phyloP scores from a whole-genome alignment of 192 early-diverging fungal species.

The Mortierella alpina region DNA sequence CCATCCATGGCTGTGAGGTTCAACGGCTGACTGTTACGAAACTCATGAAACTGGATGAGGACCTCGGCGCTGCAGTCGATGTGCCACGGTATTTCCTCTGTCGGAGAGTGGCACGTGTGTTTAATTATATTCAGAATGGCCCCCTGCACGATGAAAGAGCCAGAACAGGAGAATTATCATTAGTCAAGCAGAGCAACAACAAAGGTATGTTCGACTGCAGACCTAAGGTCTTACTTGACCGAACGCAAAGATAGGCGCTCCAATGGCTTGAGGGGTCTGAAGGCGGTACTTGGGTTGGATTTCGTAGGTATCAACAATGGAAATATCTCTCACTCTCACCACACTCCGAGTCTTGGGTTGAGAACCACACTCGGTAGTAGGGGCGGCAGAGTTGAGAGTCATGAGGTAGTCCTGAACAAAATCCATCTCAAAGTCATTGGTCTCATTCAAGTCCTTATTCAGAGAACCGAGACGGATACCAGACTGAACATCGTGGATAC shows the following conservation, averaged over 20 bases:
- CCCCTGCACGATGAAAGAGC: background rate
- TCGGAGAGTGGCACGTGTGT: too few relatives aligned
- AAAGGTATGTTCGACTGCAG: too few relatives aligned
- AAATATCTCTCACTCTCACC: conserved; percentile 1
- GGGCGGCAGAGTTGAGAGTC: background rate
- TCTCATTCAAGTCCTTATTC: background rate
- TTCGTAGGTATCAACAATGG: background rate
- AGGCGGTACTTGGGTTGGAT: conserved; percentile 11
- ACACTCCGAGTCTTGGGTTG: background rate
- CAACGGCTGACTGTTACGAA: too few relatives aligned
- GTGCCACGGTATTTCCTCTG: too few relatives aligned
- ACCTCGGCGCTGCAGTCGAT: too few relatives aligned
- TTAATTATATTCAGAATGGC: too few relatives aligned
- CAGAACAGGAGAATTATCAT: too few relatives aligned
- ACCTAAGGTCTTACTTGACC: background rate
- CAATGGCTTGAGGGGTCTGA: background rate
- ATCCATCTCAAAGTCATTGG: background rate
- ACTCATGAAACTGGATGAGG: too few relatives aligned
- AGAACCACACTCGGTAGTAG: background rate
- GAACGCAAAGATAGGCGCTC: background rate
- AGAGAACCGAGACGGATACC: conserved; percentile 3
- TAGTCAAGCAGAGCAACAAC: background rate
- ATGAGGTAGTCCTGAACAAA: conserved; percentile 11
- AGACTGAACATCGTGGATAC: background rate
- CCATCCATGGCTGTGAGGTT: too few relatives aligned